phyloP scores from a whole-genome alignment of 208 protist genomes.

The Histomonas meleagridis region DNA sequence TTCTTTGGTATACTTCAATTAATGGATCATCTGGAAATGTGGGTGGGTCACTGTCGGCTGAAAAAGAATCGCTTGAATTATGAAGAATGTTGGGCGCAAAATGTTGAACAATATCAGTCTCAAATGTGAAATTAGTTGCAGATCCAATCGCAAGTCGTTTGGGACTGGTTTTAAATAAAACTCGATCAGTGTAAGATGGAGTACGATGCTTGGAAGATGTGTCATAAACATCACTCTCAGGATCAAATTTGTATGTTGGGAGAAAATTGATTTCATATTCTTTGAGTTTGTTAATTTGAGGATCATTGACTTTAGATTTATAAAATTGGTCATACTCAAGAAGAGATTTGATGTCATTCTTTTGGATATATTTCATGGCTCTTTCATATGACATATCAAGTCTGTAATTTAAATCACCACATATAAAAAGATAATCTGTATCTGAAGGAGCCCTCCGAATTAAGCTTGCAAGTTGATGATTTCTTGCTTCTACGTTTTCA shows the following conservation, averaged over 20 bases:
- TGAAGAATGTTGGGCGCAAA: neutral
- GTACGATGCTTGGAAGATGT: constrained; percentile 37
- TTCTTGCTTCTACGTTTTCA: neutral
- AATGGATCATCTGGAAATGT: neutral
- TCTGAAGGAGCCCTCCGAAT: too few relatives aligned
- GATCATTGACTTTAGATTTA: too few relatives aligned
- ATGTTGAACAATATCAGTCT: neutral
- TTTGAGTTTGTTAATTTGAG: too few relatives aligned
- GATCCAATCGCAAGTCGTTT: neutral
- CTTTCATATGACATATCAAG: neutral
- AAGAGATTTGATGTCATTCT: neutral
- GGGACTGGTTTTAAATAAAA: neutral
- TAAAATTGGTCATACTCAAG: neutral
- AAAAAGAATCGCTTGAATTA: neutral
- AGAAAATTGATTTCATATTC: constrained; percentile 47
- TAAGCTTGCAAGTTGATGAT: too few relatives aligned
- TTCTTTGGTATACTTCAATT: neutral
- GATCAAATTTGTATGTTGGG: constrained; percentile 52
- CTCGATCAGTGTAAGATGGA: constrained; percentile 45
- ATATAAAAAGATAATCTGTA: neutral
- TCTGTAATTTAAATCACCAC: constrained; percentile 10
- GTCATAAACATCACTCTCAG: constrained; percentile 39
- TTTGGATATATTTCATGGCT: neutral
- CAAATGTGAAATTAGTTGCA: neutral
- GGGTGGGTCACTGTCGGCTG: too few relatives aligned